Conservation (phyloP, 768 basidiomycete species). For the Gyrodon lividus region DNA sequence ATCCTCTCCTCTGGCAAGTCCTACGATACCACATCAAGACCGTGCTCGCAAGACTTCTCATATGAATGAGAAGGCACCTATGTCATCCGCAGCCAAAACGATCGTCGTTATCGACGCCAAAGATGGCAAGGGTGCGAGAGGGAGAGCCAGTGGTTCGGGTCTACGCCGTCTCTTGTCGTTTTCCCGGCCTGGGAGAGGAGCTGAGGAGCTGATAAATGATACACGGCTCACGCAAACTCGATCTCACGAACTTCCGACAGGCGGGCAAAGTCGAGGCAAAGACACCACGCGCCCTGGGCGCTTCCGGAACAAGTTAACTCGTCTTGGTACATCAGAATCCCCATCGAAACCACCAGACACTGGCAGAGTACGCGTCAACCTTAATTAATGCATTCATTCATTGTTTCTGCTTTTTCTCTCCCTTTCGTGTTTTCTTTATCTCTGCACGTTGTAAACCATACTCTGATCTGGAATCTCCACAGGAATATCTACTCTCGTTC, state of each 20-base stretch:
- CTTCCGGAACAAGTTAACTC: constrained; percentile 28
- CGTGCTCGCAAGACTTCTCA: constrained; percentile 29
- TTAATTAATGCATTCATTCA: constrained; percentile 27
- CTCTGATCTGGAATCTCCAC: constrained; percentile 23
- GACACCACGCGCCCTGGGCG: constrained; percentile 26
- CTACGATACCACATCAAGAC: constrained; percentile 31
- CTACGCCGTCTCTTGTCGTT: constrained; percentile 33
- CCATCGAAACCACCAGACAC: constrained; percentile 31
- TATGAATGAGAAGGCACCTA: constrained; percentile 28
- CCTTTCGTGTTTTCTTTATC: constrained; percentile 15
- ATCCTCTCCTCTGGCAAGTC: constrained; percentile 22
- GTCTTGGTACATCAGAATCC: constrained; percentile 28
- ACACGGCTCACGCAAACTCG: constrained; percentile 23
- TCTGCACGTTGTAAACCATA: constrained; percentile 27
- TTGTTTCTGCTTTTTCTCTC: constrained; percentile 8
- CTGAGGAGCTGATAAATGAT: constrained; percentile 27
- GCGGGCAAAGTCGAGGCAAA: constrained; percentile 19
- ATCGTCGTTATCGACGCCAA: constrained; percentile 61
- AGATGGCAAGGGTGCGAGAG: constrained; percentile 36
- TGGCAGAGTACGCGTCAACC: constrained; percentile 36
- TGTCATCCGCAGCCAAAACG: constrained; percentile 57
- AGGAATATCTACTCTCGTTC: constrained; percentile 13
- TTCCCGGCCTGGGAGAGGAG: constrained; percentile 31
- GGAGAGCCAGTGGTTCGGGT: constrained; percentile 30
- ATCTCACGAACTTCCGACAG: constrained; percentile 26